Conservation (phyloP, 768 basidiomycete species). For the Mycena vitilis region DNA sequence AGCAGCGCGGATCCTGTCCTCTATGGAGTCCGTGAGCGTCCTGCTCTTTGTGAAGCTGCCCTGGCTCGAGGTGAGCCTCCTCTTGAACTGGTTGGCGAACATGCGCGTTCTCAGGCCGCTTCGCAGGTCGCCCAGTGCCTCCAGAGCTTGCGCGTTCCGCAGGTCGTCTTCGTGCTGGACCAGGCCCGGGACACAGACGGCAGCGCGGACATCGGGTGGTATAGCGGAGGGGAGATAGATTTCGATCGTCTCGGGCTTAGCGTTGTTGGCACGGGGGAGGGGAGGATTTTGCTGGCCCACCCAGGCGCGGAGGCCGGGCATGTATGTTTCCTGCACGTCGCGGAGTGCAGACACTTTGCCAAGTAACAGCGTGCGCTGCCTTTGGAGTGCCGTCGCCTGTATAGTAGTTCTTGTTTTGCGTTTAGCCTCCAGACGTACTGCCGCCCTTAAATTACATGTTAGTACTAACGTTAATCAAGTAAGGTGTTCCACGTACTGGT, state of each 20-base stretch:
- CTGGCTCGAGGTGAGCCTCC: slow-evolving; percentile 31
- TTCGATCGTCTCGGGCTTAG: slow-evolving; percentile 9
- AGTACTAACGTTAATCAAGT: no score
- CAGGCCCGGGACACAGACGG: slow-evolving; percentile 30
- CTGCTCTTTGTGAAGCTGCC: slow-evolving; percentile 32
- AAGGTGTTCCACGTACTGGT: no score
- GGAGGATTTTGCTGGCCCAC: not conserved
- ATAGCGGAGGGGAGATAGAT: slow-evolving; percentile 39
- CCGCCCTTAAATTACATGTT: no score
- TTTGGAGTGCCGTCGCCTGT: slow-evolving; percentile 3
- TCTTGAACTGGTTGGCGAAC: slow-evolving; percentile 34
- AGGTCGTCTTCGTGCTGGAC: slow-evolving; percentile 34
- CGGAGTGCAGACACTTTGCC: not conserved
- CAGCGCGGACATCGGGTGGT: not conserved
- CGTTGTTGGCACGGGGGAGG: slow-evolving; percentile 8
- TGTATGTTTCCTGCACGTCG: not conserved
- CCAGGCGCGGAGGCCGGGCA: not conserved
- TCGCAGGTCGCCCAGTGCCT: slow-evolving; percentile 34
- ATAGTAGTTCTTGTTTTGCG: not conserved
- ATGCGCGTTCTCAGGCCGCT: slow-evolving; percentile 32
- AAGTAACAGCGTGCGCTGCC: not conserved
- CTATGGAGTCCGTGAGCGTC: slow-evolving; percentile 29
- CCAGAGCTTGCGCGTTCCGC: slow-evolving; percentile 34
- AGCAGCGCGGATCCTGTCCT: slow-evolving; percentile 11
- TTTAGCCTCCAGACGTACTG: not conserved